These are phyloP conservation scores for Pythium phragmiticola DNA, from an alignment of 352 stramenopile species.

Conservation along the genomic window DNA sequence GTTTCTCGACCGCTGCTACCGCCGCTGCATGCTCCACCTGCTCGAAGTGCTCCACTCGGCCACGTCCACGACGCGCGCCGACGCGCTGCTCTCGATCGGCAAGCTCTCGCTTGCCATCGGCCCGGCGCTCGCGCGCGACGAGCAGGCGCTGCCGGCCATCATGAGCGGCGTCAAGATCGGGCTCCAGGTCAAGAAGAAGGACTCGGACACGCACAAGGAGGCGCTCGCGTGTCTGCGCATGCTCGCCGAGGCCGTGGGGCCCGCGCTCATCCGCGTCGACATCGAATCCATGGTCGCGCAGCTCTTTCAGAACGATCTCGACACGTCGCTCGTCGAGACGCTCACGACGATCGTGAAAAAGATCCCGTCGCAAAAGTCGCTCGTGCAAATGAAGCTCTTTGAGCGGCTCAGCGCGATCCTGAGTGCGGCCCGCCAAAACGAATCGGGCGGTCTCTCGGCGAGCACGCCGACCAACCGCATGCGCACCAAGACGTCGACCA, in stretches of 20 bases:
- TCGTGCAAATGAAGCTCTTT: conserved; percentile 85
- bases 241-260: conserved; percentile 73
- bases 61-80: conserved; percentile 71
- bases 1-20: conserved; percentile 85
- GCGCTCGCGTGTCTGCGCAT: conserved; percentile 81
- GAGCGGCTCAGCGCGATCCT: conserved; percentile 78
- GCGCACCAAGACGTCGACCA: conserved; percentile 74
- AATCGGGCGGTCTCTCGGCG: conserved; percentile 35
- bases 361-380: conserved; percentile 68
- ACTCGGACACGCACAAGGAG: conserved; percentile 83
- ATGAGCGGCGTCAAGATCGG: conserved; percentile 87
- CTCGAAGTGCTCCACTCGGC: conserved; percentile 81
- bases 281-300: conserved; percentile 77
- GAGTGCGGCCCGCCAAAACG: conserved; percentile 44
- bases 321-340: conserved; percentile 78
- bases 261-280: conserved; percentile 73
- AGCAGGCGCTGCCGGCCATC: conserved; percentile 76
- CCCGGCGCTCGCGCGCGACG: conserved; percentile 67
- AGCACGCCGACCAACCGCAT: conserved; percentile 61
- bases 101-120: conserved; percentile 85
- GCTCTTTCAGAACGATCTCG: conserved; percentile 84
- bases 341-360: conserved; percentile 85
- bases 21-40: conserved; percentile 79
- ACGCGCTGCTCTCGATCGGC: conserved; percentile 81
- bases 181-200: conserved; percentile 80